Evolutionary conservation across 1,284 basidiomycete genomes (phyloP).

Genomic region (Trichosporon sp.): DNA sequence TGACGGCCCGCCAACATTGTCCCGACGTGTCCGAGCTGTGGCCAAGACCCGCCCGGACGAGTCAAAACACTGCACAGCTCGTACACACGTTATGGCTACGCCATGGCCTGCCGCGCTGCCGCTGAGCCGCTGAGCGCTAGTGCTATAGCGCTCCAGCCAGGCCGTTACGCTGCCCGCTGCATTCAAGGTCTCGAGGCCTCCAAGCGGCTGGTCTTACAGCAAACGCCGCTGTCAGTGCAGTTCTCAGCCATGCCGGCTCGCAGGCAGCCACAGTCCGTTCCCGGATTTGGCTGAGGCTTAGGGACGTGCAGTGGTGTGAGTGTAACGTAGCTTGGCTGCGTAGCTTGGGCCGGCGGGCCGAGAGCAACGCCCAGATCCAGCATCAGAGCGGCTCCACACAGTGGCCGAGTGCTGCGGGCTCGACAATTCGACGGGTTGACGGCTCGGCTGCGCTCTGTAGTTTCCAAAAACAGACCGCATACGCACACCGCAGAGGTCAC

Average conservation of each 20-base stretch:
- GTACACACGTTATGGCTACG: background rate
- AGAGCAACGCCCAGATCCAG: too few relatives aligned
- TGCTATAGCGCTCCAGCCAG: too few relatives aligned
- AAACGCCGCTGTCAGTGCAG: too few relatives aligned
- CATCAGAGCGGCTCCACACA: background rate
- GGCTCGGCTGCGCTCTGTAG: background rate
- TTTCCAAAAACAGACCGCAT: background rate
- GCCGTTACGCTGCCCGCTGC: background rate
- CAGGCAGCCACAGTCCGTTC: background rate
- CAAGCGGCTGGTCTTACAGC: background rate
- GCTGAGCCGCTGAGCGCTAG: too few relatives aligned
- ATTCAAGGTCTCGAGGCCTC: too few relatives aligned
- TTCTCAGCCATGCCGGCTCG: background rate
- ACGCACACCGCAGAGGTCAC: too few relatives aligned
- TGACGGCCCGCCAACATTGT: background rate
- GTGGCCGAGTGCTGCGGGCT: background rate
- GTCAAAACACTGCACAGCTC: background rate
- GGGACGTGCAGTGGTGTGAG: background rate
- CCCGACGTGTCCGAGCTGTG: background rate
- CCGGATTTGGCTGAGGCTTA: background rate
- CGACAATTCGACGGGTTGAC: too few relatives aligned
- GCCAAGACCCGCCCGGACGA: slow-evolving; percentile 1
- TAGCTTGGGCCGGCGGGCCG: background rate
- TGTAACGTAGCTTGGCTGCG: too few relatives aligned
- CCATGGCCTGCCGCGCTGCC: too few relatives aligned